Evolutionary conservation across 2,329 filamentous ascomycete species (phyloP), one percentile per base, ranked within the genome.

Genomic region (Aspergillus fumigatus): DNA sequence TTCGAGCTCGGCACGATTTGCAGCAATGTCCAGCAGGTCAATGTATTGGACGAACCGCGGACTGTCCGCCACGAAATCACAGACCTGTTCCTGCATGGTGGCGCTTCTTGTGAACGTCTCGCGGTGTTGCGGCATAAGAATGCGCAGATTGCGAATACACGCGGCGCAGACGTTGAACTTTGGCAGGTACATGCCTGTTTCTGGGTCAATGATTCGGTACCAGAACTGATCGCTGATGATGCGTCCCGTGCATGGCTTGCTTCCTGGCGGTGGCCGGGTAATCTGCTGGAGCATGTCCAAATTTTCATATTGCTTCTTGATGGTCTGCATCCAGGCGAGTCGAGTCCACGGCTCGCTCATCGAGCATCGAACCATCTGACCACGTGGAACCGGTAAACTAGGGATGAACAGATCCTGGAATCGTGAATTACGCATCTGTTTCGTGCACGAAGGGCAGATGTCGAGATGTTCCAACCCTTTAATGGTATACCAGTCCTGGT

Each of bases 281-380:
- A 96, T 80, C 40, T 83, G 82, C 57, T 88, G 84, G 29, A 97
- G 79, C 4, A 95, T 75, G 11, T 83, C 82, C 43, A 94, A 75
- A 61, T 90, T 85, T 3, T 82, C 79, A 19, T 83, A 79, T 11
- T 84, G 76, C 62, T 90, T 84, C 71, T 92, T 91, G 52, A 89
- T 77, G 2, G 87, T 92, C 60, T 96, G 80, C 3, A 92, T 80
- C 85, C 89, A 96, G 0, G 92, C 92, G 41, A 96, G 85, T 27
- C 90, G 86, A 65, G 90, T 88, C 90, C 92, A 97, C 0, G 88
- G 84, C 11, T 84, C 82, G 29, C 89, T 90, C 72, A 97, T 90
- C 61, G 92, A 88, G 74, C 93, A 97, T 48, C 82, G 79, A 7
- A 89, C 80, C 48, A 83, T 79, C 43, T 80, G 77, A 14, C 83